Percentiles rank a stretch among this genome's conserved stretches.
Conservation (phyloP, 176 grass and related monocot species). For the Typha latifolia region DNA sequence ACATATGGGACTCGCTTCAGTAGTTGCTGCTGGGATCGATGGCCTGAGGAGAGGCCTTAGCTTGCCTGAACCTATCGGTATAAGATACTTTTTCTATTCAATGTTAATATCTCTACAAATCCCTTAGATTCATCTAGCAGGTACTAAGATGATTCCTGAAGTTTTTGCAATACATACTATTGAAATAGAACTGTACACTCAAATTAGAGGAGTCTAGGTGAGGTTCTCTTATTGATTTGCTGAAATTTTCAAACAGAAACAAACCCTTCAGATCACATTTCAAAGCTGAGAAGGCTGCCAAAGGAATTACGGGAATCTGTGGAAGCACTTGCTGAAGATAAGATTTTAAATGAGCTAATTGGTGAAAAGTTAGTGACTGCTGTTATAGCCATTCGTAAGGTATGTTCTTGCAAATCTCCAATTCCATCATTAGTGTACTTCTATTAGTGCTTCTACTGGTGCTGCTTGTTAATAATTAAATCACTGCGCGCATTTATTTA, state of each 20-base stretch:
- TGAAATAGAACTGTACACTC: not conserved
- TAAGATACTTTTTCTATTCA: not conserved
- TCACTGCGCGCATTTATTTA: too few relatives aligned
- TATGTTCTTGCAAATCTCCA: slow-evolving; percentile 9
- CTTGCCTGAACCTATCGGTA: slow-evolving; percentile 87
- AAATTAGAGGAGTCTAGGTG: not conserved
- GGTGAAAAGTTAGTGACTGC: slow-evolving; percentile 69
- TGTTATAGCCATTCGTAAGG: slow-evolving; percentile 66
- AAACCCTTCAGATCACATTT: slow-evolving; percentile 61
- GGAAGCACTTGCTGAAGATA: slow-evolving; percentile 53
- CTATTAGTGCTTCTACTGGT: too few relatives aligned
- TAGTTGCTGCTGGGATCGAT: slow-evolving; percentile 79
- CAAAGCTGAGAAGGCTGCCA: slow-evolving; percentile 68
- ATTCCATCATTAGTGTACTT: not conserved
- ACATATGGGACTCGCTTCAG: slow-evolving; percentile 63
- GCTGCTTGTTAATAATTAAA: too few relatives aligned
- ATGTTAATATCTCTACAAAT: not conserved
- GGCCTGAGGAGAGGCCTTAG: slow-evolving; percentile 62
- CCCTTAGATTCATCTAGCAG: not conserved
- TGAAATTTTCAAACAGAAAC: slow-evolving; percentile 38
- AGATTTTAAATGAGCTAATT: slow-evolving; percentile 56
- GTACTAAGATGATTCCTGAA: too few relatives aligned
- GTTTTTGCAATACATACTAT: too few relatives aligned
- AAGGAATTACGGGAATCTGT: slow-evolving; percentile 69
- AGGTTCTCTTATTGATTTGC: not conserved